Conservation (phyloP, 2,329 filamentous ascomycete genomes). For the Colletotrichum sojae region DNA sequence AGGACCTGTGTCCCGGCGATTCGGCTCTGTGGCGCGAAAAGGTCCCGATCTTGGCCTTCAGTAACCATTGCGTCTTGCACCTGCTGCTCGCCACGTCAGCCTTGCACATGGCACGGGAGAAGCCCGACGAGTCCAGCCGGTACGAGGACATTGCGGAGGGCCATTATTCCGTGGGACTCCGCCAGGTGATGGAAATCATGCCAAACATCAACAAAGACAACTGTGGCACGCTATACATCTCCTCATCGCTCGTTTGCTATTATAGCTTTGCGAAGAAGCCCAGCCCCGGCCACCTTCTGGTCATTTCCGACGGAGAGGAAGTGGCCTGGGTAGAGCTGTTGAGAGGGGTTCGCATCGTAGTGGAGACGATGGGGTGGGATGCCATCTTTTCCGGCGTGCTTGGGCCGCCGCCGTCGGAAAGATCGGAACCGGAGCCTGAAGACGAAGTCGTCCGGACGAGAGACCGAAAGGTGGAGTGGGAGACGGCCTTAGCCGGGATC, state of each 20-base stretch:
- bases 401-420: neutral
- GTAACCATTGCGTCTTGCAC: conserved; percentile 34
- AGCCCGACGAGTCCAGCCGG: neutral
- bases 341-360: conserved; percentile 41
- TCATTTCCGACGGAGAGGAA: conserved; percentile 39
- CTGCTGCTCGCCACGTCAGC: conserved; percentile 35
- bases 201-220: conserved; percentile 31
- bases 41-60: conserved; percentile 36
- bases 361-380: conserved; percentile 37
- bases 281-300: conserved; percentile 38
- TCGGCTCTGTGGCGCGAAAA: conserved; percentile 33
- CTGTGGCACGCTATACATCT: conserved; percentile 36
- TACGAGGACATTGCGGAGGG: conserved; percentile 34
- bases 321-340: conserved; percentile 42
- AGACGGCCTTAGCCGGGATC: conserved; percentile 31
- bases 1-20: conserved; percentile 17
- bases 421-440: neutral
- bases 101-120: conserved; percentile 15
- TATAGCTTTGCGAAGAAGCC: conserved; percentile 37
- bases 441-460: neutral
- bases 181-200: conserved; percentile 35
- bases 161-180: conserved; percentile 33
- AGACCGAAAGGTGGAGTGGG: conserved; percentile 35
- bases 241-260: conserved; percentile 30
- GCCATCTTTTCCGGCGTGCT: conserved; percentile 39